Evolutionary conservation across 2,329 filamentous ascomycete genomes (phyloP).

Genomic region (Nemania sp.): DNA sequence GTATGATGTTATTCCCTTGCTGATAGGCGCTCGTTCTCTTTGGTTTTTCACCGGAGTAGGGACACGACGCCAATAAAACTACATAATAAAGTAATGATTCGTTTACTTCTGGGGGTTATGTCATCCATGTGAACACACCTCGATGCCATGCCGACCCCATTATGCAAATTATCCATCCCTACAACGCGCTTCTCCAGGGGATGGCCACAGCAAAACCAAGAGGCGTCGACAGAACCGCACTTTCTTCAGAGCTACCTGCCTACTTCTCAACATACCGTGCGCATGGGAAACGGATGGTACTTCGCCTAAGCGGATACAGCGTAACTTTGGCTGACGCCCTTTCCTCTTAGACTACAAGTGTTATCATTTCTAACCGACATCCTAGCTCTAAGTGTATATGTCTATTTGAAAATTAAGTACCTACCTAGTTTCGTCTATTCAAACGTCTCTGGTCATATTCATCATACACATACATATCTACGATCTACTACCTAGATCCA

Average conservation of each 20-base stretch:
- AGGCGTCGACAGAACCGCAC: neutral
- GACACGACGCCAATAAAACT: conserved; percentile 7
- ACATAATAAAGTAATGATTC: conserved; percentile 22
- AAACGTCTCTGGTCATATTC: no score
- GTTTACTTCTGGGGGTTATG: neutral
- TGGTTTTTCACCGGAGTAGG: neutral
- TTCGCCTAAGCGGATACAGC: neutral
- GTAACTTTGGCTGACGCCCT: neutral
- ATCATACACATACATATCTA: no score
- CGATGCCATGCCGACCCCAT: no score
- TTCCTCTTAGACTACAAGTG: neutral
- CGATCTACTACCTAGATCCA: no score
- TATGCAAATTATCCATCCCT: no score
- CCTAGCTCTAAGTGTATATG: neutral
- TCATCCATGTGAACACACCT: neutral
- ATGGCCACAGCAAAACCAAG: no score
- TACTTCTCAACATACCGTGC: neutral
- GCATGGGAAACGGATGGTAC: neutral
- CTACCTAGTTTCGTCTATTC: no score
- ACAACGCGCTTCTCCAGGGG: no score
- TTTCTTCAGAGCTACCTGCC: neutral
- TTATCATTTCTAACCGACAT: neutral
- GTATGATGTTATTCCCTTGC: conserved; percentile 21
- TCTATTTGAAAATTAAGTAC: neutral
- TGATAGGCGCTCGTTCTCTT: neutral